Base-by-base conservation (phyloP, 768 basidiomycete genomes). In the Boletales sp. region DNA sequence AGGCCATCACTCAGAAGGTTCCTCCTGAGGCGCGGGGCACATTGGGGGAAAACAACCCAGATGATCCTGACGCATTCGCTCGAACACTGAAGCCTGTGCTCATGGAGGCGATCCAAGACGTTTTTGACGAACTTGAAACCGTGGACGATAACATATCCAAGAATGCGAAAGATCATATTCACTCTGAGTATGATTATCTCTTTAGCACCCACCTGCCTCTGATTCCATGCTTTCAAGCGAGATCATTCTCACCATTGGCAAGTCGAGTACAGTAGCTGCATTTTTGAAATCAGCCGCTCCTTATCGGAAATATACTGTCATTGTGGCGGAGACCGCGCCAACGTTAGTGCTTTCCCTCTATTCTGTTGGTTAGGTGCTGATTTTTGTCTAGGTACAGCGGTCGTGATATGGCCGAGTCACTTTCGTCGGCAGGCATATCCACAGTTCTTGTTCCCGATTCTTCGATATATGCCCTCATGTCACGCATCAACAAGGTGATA, bases 361-460 rank as follows among this genome's bases (percentile, higher is more conserved):
- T 31, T 13, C 31, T 55, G n/a, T 13, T 28, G 28, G 38, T 57
- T 18, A 42, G 42, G 33, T 46, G n/a, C 41, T 39, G 32, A 53
- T 18, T 17, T 19, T 37, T 17, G 38, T 47, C 42, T 48, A 94
- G 90, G 51, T 92, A 90, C 62, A 82, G 83, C 34, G 95, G 95
- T 12, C 88, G 84, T 54, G 80, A 82, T 53, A 87, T 94, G 82
- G 92, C 94, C 1, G 73, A 81, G 58, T 80, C 86, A 3, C 76
- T 97, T 19, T 90, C 94, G 5, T 72, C 82, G 4, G 79, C 84
- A 14, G 85, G 68, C 36, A 93, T 98, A 55, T 91, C 91, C 7
- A 95, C 94, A n/a, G 89, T 97, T 65, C 86, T 99, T 42, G 86
- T 98, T 45, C 95, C 96, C 37, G 95, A 98, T 69, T 94, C 92